Conservation (phyloP, 2,329 filamentous ascomycete species). For the Paraconiothyrium sp. region DNA sequence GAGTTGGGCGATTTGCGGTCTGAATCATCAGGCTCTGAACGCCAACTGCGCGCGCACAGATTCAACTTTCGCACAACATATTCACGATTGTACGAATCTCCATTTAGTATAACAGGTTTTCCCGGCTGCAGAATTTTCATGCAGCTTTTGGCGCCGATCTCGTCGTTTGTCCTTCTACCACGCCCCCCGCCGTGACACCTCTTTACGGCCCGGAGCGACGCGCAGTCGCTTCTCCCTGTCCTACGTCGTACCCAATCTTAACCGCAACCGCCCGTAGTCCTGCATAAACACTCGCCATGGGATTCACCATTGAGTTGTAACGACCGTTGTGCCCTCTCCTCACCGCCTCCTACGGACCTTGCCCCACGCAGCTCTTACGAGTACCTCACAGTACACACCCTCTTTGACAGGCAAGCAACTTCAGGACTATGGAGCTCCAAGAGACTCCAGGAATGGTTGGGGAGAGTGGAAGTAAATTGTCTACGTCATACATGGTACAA, state of each 20-base stretch:
- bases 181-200: conserved; percentile 26
- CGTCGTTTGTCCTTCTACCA: conserved; percentile 29
- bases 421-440: conserved; percentile 41
- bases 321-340: conserved; percentile 33
- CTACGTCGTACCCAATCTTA: conserved; percentile 27
- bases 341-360: conserved; percentile 40
- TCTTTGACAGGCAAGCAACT: conserved; percentile 13
- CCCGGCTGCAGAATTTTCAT: conserved; percentile 37
- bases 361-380: conserved; percentile 32
- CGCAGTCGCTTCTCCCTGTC: conserved; percentile 30
- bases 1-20: conserved; percentile 24
- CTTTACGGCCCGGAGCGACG: conserved; percentile 24
- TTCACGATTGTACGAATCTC: conserved; percentile 27
- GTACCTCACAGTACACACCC: conserved; percentile 26
- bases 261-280: conserved; percentile 21
- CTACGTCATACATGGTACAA: conserved; percentile 30
- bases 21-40: conserved; percentile 6
- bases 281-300: conserved; percentile 26
- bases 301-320: conserved; percentile 31
- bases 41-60: conserved; percentile 18
- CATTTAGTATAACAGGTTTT: conserved; percentile 31
- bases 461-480: conserved; percentile 39
- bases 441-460: conserved; percentile 42
- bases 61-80: conserved; percentile 28
- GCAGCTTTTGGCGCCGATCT: conserved; percentile 36